Percentiles rank a stretch among this genome's conserved stretches.
Evolutionary conservation across 129 eudicot species (phyloP).

Genomic region (Helichrysum umbraculigerum): DNA sequence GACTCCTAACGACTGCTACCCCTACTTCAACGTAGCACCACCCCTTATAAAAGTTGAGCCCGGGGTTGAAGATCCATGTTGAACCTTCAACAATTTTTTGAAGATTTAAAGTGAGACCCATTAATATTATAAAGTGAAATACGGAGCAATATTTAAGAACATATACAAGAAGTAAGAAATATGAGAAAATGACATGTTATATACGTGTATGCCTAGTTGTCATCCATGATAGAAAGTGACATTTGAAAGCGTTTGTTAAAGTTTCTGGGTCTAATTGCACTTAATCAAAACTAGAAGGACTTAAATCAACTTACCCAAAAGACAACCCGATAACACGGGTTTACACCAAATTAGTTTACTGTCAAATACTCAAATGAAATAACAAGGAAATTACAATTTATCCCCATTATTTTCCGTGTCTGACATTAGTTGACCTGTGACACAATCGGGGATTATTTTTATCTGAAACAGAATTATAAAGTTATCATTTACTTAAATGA

Average conservation of each 20-base stretch:
- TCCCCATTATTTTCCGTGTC: background rate
- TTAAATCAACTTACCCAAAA: background rate
- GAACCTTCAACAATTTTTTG: too few relatives aligned
- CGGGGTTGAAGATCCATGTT: too few relatives aligned
- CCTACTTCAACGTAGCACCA: too few relatives aligned
- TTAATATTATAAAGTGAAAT: too few relatives aligned
- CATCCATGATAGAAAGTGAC: background rate
- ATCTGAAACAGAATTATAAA: background rate
- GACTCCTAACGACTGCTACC: too few relatives aligned
- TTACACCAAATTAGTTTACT: conserved; percentile 17
- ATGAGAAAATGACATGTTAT: background rate
- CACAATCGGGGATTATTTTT: background rate
- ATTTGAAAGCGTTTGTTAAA: background rate
- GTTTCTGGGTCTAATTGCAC: background rate
- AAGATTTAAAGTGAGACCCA: too few relatives aligned
- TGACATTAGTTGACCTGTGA: conserved; percentile 13
- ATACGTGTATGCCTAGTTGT: background rate
- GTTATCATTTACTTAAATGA: too few relatives aligned
- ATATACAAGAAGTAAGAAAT: background rate
- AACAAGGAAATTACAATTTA: background rate
- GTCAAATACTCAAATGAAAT: conserved; percentile 19
- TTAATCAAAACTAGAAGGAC: conserved; percentile 1
- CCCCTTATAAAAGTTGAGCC: too few relatives aligned
- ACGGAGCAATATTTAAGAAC: too few relatives aligned
- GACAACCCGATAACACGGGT: conserved; percentile 21